phyloP scores from a whole-genome alignment of 1,139 yeast genomes.

The Geotrichum fermentans region DNA sequence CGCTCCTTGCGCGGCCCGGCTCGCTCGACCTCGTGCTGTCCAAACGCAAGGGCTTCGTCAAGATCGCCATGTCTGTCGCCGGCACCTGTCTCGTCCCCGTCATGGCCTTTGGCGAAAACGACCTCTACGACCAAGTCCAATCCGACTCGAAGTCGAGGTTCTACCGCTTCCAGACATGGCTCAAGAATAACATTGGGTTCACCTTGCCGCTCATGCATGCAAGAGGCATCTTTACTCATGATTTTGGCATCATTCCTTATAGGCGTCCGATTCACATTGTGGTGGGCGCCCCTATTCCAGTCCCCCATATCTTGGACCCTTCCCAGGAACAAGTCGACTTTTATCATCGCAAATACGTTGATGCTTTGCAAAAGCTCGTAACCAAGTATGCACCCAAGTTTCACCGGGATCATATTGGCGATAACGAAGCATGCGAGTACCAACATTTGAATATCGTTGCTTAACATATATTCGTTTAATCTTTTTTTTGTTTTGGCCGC shows the following conservation, averaged over 20 bases:
- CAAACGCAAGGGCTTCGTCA: conserved; percentile 83
- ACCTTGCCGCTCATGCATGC: conserved; percentile 93
- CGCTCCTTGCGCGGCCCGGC: conserved; percentile 63
- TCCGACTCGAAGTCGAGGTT: conserved; percentile 53
- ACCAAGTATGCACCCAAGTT: conserved; percentile 57
- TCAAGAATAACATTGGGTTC: conserved; percentile 69
- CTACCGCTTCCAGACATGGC: conserved; percentile 58
- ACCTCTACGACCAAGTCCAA: conserved; percentile 59
- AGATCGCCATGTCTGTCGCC: conserved; percentile 74
- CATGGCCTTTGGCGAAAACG: conserved; percentile 89
- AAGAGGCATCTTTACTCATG: conserved; percentile 85
- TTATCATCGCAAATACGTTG: conserved; percentile 67
- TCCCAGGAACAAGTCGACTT: conserved; percentile 51
- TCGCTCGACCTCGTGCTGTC: conserved; percentile 60
- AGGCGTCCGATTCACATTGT: conserved; percentile 69
- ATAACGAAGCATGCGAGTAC: background rate
- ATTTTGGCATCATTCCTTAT: conserved; percentile 84
- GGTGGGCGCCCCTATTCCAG: conserved; percentile 73
- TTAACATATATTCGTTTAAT: background rate
- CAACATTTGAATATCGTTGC: background rate
- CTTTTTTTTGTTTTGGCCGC: no score
- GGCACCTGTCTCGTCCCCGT: conserved; percentile 79
- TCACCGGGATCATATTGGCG: conserved; percentile 5
- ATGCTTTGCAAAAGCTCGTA: conserved; percentile 61
- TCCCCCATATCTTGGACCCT: conserved; percentile 51